Evolutionary conservation across 1,284 basidiomycete genomes (phyloP), one percentile per base, ranked within the genome.

Genomic region (Malassezia restricta): DNA sequence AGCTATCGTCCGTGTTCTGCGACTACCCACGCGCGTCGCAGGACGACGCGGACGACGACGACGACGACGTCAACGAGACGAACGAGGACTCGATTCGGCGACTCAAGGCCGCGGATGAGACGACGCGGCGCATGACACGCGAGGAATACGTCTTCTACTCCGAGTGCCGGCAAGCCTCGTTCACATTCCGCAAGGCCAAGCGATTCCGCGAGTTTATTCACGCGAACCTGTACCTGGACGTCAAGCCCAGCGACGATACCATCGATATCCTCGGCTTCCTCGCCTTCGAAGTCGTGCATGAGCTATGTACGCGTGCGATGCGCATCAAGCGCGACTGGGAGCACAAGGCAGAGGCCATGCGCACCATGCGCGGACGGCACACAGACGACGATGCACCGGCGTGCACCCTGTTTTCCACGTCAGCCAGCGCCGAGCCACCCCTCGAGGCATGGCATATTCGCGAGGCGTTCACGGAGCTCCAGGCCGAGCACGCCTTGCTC

Each of bases 141-240:
- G 90, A 95, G 69, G 89, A 96, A 67, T 96, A 96, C 71, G 86
- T 91, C 57, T 89, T 94, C 70, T 98, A 96, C 72, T 90, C 90
- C 2, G 90, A 95, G 68, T 95, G 91, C 76, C 81, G 92, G 48
- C 90, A 95, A 74, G 92, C 92, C 0, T 89, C 87, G 8, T 98
- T 96, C 75, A 94, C 91, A 0, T 95, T 92, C 74, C 83, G 89
- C 39, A 24, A 68, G 89, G 88, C 83, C 8, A 94, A 94, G 73
- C 86, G 88, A 1, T 98, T 96, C 76, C 81, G 88, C 38, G 92
- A 96, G 64, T 96, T 94, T 69, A 81, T 98, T 62, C 89, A 90
- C 71, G 81, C 94, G n/a, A 83, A 86, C 5, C 73, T 83, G 0
- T 84, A 89, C 59, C 80, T 96, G 49, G 91, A 96, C 70, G 80